Conservation (phyloP, 257 asterid species). For the Nicotiana sylvestris region DNA sequence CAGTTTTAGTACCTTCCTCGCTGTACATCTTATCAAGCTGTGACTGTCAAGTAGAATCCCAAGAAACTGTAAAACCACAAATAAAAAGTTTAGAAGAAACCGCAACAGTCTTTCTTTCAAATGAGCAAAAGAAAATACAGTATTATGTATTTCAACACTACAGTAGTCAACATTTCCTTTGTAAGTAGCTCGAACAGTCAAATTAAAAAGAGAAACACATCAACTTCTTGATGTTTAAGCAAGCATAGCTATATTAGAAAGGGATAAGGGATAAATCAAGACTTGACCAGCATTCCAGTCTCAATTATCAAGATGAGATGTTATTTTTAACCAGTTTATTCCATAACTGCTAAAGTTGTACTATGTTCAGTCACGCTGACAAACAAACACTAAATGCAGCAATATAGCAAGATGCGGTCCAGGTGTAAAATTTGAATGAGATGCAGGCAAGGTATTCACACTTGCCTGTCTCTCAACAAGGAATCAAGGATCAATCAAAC, state of each 20-base stretch:
- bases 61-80: conserved; percentile 54
- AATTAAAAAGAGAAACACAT: neutral
- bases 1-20: conserved; percentile 50
- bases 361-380: neutral
- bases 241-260: neutral
- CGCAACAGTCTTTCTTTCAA: neutral
- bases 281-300: neutral
- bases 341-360: neutral
- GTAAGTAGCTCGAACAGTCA: neutral
- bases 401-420: neutral
- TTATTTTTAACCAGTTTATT: neutral
- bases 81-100: conserved; percentile 14
- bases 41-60: conserved; percentile 52
- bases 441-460: neutral
- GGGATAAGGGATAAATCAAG: neutral
- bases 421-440: neutral
- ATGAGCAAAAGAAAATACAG: neutral
- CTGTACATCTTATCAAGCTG: conserved; percentile 59
- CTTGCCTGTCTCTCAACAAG: neutral
- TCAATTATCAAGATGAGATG: neutral
- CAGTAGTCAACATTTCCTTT: neutral
- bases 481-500: neutral
- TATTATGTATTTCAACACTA: neutral
- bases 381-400: neutral
- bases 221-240: neutral